phyloP scores from a whole-genome alignment of 345 rosid genomes.

The Noccaea bulbosa region DNA sequence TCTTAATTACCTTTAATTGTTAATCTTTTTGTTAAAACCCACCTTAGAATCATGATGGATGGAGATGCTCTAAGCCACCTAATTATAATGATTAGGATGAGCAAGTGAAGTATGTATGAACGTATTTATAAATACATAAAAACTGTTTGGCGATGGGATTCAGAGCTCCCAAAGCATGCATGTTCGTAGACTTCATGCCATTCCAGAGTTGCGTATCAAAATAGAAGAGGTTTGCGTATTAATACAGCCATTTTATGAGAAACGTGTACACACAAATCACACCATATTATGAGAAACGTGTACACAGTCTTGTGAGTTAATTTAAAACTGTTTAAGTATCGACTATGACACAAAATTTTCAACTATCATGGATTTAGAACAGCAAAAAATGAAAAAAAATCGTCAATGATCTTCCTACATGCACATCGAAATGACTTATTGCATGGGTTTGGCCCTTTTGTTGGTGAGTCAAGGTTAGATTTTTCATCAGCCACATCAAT shows the following conservation, averaged over 20 bases:
- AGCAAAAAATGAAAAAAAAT: no score
- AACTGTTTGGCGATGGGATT: constrained; percentile 11
- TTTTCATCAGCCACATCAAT: constrained; percentile 1
- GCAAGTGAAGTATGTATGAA: constrained; percentile 22
- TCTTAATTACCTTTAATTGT: no score
- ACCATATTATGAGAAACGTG: constrained; percentile 1
- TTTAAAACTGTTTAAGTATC: background rate
- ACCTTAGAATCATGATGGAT: no score
- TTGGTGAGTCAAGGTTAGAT: constrained; percentile 5
- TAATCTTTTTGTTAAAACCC: no score
- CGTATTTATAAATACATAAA: background rate
- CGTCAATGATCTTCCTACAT: no score
- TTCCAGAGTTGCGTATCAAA: constrained; percentile 36
- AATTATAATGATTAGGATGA: constrained; percentile 18
- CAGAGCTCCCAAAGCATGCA: constrained; percentile 17
- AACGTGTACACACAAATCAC: constrained; percentile 21
- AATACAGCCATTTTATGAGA: background rate
- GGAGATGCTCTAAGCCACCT: no score
- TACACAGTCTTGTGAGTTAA: constrained; percentile 7
- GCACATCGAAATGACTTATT: no score
- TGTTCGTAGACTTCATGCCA: constrained; percentile 24
- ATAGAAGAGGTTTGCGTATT: constrained; percentile 17
- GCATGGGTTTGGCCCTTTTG: constrained; percentile 16
- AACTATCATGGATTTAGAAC: background rate
- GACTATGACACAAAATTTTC: background rate